Percentiles rank a stretch among this genome's conserved stretches.
Evolutionary conservation across 2,329 filamentous ascomycete species (phyloP).

Genomic region (Trichoderma guizhouense): DNA sequence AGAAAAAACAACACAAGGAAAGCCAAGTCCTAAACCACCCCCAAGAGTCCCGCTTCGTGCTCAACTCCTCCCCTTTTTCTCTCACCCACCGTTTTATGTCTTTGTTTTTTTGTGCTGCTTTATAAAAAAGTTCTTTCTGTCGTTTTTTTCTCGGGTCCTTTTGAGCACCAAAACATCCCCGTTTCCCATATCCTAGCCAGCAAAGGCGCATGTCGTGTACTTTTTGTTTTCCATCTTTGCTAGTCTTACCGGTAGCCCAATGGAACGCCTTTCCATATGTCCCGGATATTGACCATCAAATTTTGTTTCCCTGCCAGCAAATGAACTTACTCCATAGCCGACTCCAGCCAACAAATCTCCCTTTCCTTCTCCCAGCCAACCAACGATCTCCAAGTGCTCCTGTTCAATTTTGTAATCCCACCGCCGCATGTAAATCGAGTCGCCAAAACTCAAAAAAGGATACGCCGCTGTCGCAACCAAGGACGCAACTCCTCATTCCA

Average conservation of each 20-base stretch:
- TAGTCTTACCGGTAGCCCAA: background rate
- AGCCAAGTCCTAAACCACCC: background rate
- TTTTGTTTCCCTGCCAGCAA: conserved; percentile 4
- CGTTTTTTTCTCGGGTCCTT: background rate
- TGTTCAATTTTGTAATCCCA: conserved; percentile 15
- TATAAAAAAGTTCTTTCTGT: background rate
- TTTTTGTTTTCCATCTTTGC: background rate
- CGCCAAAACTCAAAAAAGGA: conserved; percentile 18
- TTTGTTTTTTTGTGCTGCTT: background rate
- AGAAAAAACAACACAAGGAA: conserved; percentile 9
- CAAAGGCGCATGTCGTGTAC: background rate
- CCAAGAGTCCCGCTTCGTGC: background rate
- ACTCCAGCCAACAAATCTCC: background rate
- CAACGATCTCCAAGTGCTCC: background rate
- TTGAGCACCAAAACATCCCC: background rate
- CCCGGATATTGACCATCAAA: background rate
- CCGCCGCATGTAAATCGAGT: conserved; percentile 18
- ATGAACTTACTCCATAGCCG: background rate
- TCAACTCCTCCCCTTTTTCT: background rate
- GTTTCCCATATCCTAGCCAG: background rate
- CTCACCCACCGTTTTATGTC: background rate
- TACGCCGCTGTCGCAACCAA: conserved; percentile 21
- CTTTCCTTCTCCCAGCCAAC: background rate
- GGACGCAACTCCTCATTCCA: conserved; percentile 21
- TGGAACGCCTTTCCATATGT: conserved; percentile 12